Evolutionary conservation across 2,329 filamentous ascomycete species (phyloP).

Genomic region (Chaetomium sp.): DNA sequence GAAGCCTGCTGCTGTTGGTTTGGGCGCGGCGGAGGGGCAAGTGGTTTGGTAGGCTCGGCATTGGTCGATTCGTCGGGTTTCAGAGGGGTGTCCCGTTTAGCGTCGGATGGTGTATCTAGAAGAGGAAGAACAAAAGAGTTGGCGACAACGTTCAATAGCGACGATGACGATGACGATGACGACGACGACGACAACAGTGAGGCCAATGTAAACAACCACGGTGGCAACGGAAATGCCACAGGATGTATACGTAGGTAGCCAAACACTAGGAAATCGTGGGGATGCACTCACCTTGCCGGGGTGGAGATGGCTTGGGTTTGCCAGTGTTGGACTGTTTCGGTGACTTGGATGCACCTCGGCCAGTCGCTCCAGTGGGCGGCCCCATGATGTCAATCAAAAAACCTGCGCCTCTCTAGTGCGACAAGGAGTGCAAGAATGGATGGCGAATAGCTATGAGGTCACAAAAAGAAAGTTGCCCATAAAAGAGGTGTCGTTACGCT

Average conservation of each 20-base stretch:
- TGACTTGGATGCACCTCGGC: slow-evolving; percentile 51
- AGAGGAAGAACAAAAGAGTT: slow-evolving; percentile 26
- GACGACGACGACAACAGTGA: slow-evolving; percentile 8
- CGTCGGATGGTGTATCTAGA: slow-evolving; percentile 30
- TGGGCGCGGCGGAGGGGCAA: slow-evolving; percentile 71
- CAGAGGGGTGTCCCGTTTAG: slow-evolving; percentile 46
- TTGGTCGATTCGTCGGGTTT: slow-evolving; percentile 56
- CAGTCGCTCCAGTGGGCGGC: slow-evolving; percentile 47
- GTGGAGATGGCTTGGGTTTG: slow-evolving; percentile 42
- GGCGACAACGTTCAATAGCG: slow-evolving; percentile 29
- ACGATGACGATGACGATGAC: slow-evolving; percentile 29
- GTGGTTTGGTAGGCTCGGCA: slow-evolving; percentile 63
- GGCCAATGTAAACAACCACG: slow-evolving; percentile 20
- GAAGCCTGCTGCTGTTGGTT: slow-evolving; percentile 45
- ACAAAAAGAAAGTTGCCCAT: slow-evolving; percentile 31
- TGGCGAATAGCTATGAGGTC: slow-evolving; percentile 35
- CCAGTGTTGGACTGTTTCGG: slow-evolving; percentile 51
- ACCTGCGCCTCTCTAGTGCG: slow-evolving; percentile 30
- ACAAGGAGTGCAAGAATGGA: slow-evolving; percentile 16
- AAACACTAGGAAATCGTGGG: slow-evolving; percentile 5
- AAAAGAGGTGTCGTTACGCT: slow-evolving; percentile 31
- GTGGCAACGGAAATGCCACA: slow-evolving; percentile 14
- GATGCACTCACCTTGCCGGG: slow-evolving; percentile 47
- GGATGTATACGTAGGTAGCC: slow-evolving; percentile 4
- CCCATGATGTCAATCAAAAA: slow-evolving; percentile 51